Conservation (phyloP, 805 yeast genomes). For the Lipomyces mesembrius region DNA sequence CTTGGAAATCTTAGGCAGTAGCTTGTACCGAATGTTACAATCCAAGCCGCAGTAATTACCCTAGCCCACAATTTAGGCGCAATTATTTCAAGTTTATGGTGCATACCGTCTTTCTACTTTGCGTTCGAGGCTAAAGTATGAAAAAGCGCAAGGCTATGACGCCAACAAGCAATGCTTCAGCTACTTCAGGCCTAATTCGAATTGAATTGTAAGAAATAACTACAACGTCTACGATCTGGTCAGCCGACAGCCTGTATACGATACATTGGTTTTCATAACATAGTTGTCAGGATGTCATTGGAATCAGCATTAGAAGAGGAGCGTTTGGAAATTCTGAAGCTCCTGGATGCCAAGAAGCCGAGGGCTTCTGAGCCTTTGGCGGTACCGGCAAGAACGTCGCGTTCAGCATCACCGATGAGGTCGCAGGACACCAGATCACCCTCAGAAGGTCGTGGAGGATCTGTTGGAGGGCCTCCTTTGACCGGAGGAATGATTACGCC, state of each 20-base stretch:
- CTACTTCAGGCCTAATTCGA: not conserved
- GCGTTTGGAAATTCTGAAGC: conserved; percentile 40
- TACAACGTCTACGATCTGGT: not conserved
- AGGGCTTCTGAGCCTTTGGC: conserved; percentile 7
- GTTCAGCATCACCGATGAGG: conserved; percentile 35
- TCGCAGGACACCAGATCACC: conserved; percentile 18
- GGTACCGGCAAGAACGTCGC: conserved; percentile 19
- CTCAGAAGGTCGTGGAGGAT: conserved; percentile 14
- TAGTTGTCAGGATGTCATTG: conserved; percentile 34
- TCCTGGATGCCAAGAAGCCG: conserved; percentile 26
- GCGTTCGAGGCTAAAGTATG: not conserved
- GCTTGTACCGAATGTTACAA: no score
- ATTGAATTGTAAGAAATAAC: not conserved
- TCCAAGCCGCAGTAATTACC: no score
- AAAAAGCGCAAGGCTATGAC: not conserved
- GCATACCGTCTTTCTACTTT: not conserved
- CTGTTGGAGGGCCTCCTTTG: not conserved
- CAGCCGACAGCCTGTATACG: not conserved
- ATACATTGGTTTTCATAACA: not conserved
- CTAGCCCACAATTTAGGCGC: not conserved
- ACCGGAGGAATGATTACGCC: conserved; percentile 29
- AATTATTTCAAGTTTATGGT: not conserved
- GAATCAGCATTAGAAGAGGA: conserved; percentile 41
- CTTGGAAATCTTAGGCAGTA: no score
- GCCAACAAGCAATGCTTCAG: not conserved